Conservation (phyloP, 2,329 filamentous ascomycete genomes). For the Exophiala sp. region DNA sequence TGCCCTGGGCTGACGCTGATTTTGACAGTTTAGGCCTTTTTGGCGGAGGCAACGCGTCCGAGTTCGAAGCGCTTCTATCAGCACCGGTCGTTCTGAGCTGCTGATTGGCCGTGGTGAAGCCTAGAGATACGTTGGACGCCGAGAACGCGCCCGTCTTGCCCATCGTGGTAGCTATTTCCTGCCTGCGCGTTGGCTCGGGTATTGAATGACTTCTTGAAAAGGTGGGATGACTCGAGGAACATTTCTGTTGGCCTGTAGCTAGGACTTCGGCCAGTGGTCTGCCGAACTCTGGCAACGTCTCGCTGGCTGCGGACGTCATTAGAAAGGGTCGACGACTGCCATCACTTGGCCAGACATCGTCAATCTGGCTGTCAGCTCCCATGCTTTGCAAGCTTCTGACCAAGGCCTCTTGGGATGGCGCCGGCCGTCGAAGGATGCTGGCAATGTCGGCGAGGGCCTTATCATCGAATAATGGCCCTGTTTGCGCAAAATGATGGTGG, state of each 20-base stretch:
- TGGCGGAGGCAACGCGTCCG: conserved; percentile 31
- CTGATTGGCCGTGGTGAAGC: conserved; percentile 58
- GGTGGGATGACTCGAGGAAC: background rate
- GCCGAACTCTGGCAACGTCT: conserved; percentile 10
- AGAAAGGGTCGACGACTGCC: conserved; percentile 44
- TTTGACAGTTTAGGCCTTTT: conserved; percentile 35
- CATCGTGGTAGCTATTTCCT: conserved; percentile 56
- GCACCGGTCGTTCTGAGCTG: conserved; percentile 41
- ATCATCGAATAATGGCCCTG: conserved; percentile 64
- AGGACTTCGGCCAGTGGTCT: conserved; percentile 16
- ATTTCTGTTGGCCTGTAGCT: conserved; percentile 3
- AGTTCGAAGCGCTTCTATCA: conserved; percentile 20
- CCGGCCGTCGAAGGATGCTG: conserved; percentile 60
- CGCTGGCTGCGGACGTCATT: conserved; percentile 29
- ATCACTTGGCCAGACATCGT: conserved; percentile 62
- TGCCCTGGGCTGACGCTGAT: conserved; percentile 45
- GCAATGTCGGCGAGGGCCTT: conserved; percentile 60
- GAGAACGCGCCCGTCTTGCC: conserved; percentile 42
- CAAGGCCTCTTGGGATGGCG: conserved; percentile 53
- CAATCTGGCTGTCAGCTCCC: conserved; percentile 50
- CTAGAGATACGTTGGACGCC: conserved; percentile 37
- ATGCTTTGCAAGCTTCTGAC: conserved; percentile 45
- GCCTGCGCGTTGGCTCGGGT: conserved; percentile 35
- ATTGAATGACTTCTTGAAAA: background rate
- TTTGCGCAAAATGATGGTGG: conserved; percentile 51